These are phyloP conservation scores for Leccinellum albellum DNA, from an alignment of 768 basidiomycete species.

Conservation along the genomic window DNA sequence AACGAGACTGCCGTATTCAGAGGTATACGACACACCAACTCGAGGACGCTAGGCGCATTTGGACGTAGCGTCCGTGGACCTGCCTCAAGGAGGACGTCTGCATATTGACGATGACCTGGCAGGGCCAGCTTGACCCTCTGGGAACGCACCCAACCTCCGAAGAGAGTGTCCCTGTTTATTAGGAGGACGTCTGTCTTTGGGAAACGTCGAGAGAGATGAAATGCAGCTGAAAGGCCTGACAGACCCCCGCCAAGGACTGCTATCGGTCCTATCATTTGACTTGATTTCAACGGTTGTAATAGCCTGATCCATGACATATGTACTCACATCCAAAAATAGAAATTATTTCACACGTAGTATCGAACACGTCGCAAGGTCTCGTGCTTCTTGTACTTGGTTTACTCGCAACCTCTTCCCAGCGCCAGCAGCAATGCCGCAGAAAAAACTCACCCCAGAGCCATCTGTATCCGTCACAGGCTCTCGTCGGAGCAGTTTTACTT, in stretches of 20 bases:
- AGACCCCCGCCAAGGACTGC: conserved; percentile 79
- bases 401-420: neutral
- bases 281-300: too few species aligned
- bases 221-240: conserved; percentile 78
- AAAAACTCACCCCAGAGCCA: conserved; percentile 14
- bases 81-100: conserved; percentile 65
- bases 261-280: conserved; percentile 36
- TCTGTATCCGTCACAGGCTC: conserved; percentile 10
- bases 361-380: conserved; percentile 21
- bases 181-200: conserved; percentile 58
- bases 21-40: conserved; percentile 54
- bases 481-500: conserved; percentile 27
- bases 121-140: conserved; percentile 45
- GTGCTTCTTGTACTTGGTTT: neutral
- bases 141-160: conserved; percentile 87
- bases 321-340: conserved; percentile 1
- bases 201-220: conserved; percentile 66
- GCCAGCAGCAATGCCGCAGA: conserved; percentile 16
- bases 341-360: conserved; percentile 17
- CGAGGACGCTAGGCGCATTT: conserved; percentile 65
- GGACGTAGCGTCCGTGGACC: conserved; percentile 88
- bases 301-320: too few species aligned
- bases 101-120: conserved; percentile 22
- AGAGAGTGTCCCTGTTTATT: conserved; percentile 56
- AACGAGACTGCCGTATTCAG: conserved; percentile 5